phyloP scores from a whole-genome alignment of 2,329 filamentous ascomycete genomes.

The Colletotrichum abscissum region DNA sequence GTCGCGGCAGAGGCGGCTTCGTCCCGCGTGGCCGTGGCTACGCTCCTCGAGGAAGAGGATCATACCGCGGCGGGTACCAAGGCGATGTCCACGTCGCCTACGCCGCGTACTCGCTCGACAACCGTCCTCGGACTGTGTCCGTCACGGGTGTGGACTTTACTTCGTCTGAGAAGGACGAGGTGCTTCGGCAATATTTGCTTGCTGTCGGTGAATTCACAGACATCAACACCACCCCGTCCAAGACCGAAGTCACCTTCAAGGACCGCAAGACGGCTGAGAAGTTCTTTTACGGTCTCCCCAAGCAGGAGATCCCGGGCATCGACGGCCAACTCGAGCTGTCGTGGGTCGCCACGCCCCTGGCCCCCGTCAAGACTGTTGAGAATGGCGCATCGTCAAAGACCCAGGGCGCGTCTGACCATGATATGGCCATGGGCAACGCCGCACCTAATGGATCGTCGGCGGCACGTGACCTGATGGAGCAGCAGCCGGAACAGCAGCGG shows the following conservation, averaged over 20 bases:
- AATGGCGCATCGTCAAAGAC: neutral
- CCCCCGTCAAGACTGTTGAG: slow-evolving; percentile 37
- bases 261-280: slow-evolving; percentile 79
- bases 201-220: slow-evolving; percentile 72
- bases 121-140: slow-evolving; percentile 76
- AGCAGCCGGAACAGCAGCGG: slow-evolving; percentile 46
- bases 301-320: slow-evolving; percentile 70
- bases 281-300: slow-evolving; percentile 69
- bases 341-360: slow-evolving; percentile 63
- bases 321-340: slow-evolving; percentile 71
- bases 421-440: slow-evolving; percentile 29
- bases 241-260: slow-evolving; percentile 71
- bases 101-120: slow-evolving; percentile 77
- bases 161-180: slow-evolving; percentile 72
- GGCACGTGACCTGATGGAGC: slow-evolving; percentile 33
- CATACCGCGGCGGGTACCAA: slow-evolving; percentile 49
- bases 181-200: slow-evolving; percentile 76
- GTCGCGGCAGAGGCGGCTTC: slow-evolving; percentile 55
- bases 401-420: slow-evolving; percentile 29
- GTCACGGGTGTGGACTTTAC: slow-evolving; percentile 74
- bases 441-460: slow-evolving; percentile 33
- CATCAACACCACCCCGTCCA: slow-evolving; percentile 59
- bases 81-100: slow-evolving; percentile 66
- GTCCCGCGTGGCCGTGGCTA: slow-evolving; percentile 46
- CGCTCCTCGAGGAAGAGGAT: slow-evolving; percentile 51